phyloP scores from a whole-genome alignment of 148 eudicot species.

The Amaranthus palmeri region DNA sequence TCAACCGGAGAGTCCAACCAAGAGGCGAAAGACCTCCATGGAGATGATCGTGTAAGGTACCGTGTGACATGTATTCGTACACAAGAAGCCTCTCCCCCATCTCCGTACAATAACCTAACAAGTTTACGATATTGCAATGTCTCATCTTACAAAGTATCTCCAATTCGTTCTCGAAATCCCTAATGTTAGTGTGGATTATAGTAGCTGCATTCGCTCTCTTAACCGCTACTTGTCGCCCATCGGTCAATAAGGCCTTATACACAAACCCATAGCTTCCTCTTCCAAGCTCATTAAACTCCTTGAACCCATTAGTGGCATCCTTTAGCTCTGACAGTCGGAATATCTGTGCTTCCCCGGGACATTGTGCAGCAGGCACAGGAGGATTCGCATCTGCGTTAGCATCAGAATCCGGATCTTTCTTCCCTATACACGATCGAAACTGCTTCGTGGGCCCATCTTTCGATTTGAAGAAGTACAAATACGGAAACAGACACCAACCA shows the following conservation, averaged over 20 bases:
- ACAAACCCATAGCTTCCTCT: slow-evolving; percentile 96
- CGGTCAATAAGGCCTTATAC: slow-evolving; percentile 72
- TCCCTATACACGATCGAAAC: slow-evolving; percentile 59
- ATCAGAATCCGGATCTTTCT: slow-evolving; percentile 42
- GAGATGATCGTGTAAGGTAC: slow-evolving; percentile 86
- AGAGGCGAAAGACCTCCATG: slow-evolving; percentile 85
- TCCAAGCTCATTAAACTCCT: slow-evolving; percentile 95
- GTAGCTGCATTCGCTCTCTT: slow-evolving; percentile 97
- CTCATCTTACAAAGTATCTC: slow-evolving; percentile 80
- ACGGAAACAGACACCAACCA: slow-evolving; percentile 62
- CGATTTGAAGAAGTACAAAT: slow-evolving; percentile 38
- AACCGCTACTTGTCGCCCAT: slow-evolving; percentile 86
- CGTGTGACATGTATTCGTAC: slow-evolving; percentile 92
- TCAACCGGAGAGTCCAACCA: slow-evolving; percentile 62
- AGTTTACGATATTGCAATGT: slow-evolving; percentile 74
- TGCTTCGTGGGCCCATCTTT: slow-evolving; percentile 48
- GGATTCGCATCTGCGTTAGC: slow-evolving; percentile 35
- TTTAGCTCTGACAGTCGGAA: slow-evolving; percentile 81
- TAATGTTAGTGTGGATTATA: slow-evolving; percentile 75
- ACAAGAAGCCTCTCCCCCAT: slow-evolving; percentile 96
- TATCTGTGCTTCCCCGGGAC: slow-evolving; percentile 78
- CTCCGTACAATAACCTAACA: slow-evolving; percentile 85
- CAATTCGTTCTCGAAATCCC: slow-evolving; percentile 78
- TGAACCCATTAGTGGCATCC: slow-evolving; percentile 95
- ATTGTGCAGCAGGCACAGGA: slow-evolving; percentile 33